Evolutionary conservation across 2,329 filamentous ascomycete species (phyloP).

Genomic region (Lecanoromycetidae sp.): DNA sequence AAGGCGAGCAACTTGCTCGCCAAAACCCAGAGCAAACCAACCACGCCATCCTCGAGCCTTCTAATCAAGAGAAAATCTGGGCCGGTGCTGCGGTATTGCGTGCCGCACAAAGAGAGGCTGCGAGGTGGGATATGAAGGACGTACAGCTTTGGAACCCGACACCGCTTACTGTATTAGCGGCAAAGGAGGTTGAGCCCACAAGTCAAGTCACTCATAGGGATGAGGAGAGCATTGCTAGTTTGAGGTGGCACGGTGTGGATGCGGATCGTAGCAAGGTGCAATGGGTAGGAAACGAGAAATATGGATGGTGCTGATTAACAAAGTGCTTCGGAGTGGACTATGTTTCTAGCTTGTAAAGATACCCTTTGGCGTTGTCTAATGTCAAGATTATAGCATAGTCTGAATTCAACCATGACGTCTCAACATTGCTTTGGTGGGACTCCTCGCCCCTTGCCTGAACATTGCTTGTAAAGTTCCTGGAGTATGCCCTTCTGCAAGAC

Average conservation of each 20-base stretch:
- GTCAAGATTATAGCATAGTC: no score
- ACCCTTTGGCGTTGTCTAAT: no score
- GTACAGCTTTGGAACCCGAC: conserved; percentile 79
- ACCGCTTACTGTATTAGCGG: conserved; percentile 36
- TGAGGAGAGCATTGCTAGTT: conserved; percentile 34
- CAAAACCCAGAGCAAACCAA: conserved; percentile 21
- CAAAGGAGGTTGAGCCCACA: conserved; percentile 28
- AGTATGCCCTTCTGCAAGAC: no score
- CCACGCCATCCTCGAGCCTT: neutral
- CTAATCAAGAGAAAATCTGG: conserved; percentile 37
- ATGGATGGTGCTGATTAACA: conserved; percentile 34
- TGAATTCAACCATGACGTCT: no score
- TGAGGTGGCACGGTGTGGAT: conserved; percentile 34
- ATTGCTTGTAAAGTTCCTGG: no score
- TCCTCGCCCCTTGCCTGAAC: no score
- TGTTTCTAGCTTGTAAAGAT: no score
- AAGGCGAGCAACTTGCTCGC: conserved; percentile 35
- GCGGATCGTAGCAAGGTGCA: conserved; percentile 29
- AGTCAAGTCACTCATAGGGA: conserved; percentile 34
- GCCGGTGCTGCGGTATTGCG: conserved; percentile 52
- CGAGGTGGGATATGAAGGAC: conserved; percentile 55
- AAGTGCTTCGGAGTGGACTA: neutral
- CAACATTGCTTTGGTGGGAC: no score
- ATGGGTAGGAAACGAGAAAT: conserved; percentile 39
- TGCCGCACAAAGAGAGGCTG: conserved; percentile 58